These are phyloP conservation scores for Eragrostis curvula DNA, from an alignment of 176 grass and related monocot genomes.

Conservation along the genomic window DNA sequence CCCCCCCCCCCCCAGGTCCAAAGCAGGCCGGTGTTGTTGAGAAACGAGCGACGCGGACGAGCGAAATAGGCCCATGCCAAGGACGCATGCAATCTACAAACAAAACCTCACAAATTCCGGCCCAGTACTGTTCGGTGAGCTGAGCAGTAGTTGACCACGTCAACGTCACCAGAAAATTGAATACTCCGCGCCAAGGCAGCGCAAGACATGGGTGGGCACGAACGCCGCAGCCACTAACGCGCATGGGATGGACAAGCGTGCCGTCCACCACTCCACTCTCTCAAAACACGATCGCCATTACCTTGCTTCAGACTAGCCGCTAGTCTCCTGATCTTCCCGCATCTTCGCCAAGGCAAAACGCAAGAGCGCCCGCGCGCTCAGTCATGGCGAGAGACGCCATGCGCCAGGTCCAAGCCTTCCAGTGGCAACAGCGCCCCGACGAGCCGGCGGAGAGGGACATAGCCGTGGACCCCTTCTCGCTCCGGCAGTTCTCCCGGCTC, in stretches of 20 bases:
- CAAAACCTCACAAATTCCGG: neutral
- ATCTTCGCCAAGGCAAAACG: neutral
- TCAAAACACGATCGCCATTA: neutral
- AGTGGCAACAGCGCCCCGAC: constrained; percentile 16
- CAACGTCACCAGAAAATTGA: neutral
- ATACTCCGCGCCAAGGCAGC: constrained; percentile 4
- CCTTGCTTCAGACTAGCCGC: neutral
- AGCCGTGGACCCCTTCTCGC: constrained; percentile 46
- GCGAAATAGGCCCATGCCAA: too few species aligned
- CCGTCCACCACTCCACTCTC: constrained; percentile 4
- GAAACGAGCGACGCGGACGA: too few species aligned
- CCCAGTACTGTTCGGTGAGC: neutral
- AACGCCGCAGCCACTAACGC: neutral
- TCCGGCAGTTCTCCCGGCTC: constrained; percentile 55
- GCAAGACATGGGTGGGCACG: neutral
- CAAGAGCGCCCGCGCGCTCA: neutral
- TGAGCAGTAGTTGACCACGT: neutral
- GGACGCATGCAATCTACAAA: too few species aligned
- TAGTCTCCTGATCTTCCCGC: neutral
- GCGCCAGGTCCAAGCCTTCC: constrained; percentile 15
- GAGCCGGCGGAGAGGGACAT: constrained; percentile 49
- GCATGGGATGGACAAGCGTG: neutral
- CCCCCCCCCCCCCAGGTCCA: too few species aligned
- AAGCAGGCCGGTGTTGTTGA: too few species aligned
- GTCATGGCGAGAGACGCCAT: constrained; percentile 27